Percentiles rank a stretch among this genome's conserved stretches.
phyloP scores from a whole-genome alignment of 495 filamentous ascomycete genomes.

The Hypoxylon cercidicola region DNA sequence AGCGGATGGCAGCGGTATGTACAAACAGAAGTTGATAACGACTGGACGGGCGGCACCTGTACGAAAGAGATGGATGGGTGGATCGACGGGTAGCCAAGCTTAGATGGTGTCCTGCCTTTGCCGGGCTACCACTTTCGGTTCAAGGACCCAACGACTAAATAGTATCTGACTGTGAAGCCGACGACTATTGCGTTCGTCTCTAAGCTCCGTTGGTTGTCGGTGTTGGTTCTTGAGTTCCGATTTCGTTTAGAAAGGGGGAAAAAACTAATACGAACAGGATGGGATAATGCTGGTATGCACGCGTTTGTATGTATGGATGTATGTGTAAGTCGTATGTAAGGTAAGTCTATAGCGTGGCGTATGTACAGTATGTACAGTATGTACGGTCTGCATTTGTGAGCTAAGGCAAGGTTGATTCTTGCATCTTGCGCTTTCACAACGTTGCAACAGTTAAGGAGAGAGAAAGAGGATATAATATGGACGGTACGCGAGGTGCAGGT shows the following conservation, averaged over 20 bases:
- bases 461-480: neutral
- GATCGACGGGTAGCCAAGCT: constrained; percentile 43
- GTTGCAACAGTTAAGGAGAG: constrained; percentile 24
- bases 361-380: neutral
- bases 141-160: constrained; percentile 1
- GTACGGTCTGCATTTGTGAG: constrained; percentile 3
- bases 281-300: constrained; percentile 4
- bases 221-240: constrained; percentile 21
- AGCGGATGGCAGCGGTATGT: constrained; percentile 43
- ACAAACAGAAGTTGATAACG: constrained; percentile 39
- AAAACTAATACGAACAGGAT: constrained; percentile 12
- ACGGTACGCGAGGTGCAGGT: constrained; percentile 8
- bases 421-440: constrained; percentile 20
- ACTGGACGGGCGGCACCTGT: constrained; percentile 42
- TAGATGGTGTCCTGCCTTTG: constrained; percentile 38
- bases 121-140: constrained; percentile 39
- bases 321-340: neutral
- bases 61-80: constrained; percentile 44
- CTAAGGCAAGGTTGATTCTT: constrained; percentile 13
- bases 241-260: constrained; percentile 18
- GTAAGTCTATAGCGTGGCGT: no score
- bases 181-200: constrained; percentile 18
- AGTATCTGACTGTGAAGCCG: constrained; percentile 25
- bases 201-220: constrained; percentile 26
- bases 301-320: constrained; percentile 9